Evolutionary conservation across 2,329 filamentous ascomycete genomes (phyloP).

Genomic region (Trichoderma pleuroti): DNA sequence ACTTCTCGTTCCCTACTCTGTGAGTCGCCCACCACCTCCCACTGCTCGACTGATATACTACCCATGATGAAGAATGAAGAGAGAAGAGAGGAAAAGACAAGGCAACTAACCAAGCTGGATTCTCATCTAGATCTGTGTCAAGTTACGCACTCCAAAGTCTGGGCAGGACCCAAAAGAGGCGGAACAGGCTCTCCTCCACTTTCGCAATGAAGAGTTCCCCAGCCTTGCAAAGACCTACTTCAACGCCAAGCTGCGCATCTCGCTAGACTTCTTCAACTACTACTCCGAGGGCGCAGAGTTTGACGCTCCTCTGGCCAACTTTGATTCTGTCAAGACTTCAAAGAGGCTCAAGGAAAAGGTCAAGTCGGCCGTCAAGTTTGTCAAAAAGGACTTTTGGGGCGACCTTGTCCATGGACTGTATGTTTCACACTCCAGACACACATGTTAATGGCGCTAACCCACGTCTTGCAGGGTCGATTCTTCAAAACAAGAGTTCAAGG

Average conservation of each 20-base stretch:
- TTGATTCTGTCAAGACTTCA: constrained; percentile 16
- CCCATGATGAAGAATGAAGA: not conserved
- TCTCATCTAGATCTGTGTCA: constrained; percentile 11
- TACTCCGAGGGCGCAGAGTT: constrained; percentile 13
- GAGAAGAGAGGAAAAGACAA: too few relatives aligned
- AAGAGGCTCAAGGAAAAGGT: constrained; percentile 14
- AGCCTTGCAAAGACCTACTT: constrained; percentile 15
- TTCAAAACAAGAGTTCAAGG: constrained; percentile 14
- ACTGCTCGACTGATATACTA: not conserved
- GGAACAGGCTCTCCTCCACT: constrained; percentile 10
- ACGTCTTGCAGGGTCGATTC: not conserved
- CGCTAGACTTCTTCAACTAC: constrained; percentile 19
- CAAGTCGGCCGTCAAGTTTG: not conserved
- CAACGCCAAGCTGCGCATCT: constrained; percentile 4
- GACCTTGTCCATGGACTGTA: constrained; percentile 18
- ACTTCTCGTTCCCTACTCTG: constrained; percentile 16
- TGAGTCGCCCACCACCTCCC: not conserved
- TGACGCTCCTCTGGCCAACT: constrained; percentile 9
- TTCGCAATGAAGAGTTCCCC: constrained; percentile 18
- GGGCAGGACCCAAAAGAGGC: constrained; percentile 16
- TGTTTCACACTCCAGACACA: not conserved
- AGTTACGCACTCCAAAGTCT: constrained; percentile 12
- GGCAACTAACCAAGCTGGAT: not conserved
- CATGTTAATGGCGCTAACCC: not conserved
- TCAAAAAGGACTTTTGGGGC: constrained; percentile 17